Percentiles rank a stretch among this genome's conserved stretches.
phyloP scores from a whole-genome alignment of 2,329 filamentous ascomycete genomes.

The Penicillium aurantiogriseum region DNA sequence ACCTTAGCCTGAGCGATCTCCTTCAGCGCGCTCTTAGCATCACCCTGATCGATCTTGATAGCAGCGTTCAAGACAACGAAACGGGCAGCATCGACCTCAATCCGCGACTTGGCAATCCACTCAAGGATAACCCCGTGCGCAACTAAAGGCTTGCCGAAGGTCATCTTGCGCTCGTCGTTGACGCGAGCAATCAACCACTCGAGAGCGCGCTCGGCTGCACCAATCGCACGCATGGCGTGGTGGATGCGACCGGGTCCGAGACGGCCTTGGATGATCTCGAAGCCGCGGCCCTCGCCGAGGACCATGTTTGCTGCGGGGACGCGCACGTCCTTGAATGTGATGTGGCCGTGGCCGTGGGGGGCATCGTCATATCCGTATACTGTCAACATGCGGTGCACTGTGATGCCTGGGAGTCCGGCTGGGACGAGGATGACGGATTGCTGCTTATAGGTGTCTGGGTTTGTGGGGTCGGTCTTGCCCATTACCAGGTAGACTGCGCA shows the following conservation, averaged over 20 bases:
- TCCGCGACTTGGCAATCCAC: slow-evolving; percentile 86
- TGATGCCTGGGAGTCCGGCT: slow-evolving; percentile 76
- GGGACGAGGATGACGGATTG: slow-evolving; percentile 93
- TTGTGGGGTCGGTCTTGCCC: slow-evolving; percentile 80
- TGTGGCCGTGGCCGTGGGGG: slow-evolving; percentile 95
- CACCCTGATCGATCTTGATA: slow-evolving; percentile 85
- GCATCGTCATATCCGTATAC: slow-evolving; percentile 98
- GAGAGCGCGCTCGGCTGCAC: slow-evolving; percentile 83
- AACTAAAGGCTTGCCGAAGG: slow-evolving; percentile 82
- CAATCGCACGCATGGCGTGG: slow-evolving; percentile 94
- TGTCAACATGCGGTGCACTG: slow-evolving; percentile 86
- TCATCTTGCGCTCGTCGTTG: slow-evolving; percentile 86
- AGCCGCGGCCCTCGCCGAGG: slow-evolving; percentile 87
- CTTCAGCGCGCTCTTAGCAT: slow-evolving; percentile 84
- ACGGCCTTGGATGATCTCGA: slow-evolving; percentile 97
- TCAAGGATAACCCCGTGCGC: slow-evolving; percentile 94
- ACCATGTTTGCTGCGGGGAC: slow-evolving; percentile 82
- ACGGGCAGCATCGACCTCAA: slow-evolving; percentile 91
- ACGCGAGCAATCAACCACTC: slow-evolving; percentile 94
- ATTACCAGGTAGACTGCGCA: slow-evolving; percentile 96
- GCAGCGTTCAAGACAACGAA: slow-evolving; percentile 91
- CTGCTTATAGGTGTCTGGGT: slow-evolving; percentile 78
- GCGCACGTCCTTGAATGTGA: slow-evolving; percentile 84
- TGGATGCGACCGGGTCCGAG: slow-evolving; percentile 95
- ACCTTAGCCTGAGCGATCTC: slow-evolving; percentile 97